Percentiles rank a stretch among this genome's conserved stretches.
These are phyloP conservation scores for Calonectria naviculata DNA, from an alignment of 2,329 filamentous ascomycete genomes.

Conservation along the genomic window DNA sequence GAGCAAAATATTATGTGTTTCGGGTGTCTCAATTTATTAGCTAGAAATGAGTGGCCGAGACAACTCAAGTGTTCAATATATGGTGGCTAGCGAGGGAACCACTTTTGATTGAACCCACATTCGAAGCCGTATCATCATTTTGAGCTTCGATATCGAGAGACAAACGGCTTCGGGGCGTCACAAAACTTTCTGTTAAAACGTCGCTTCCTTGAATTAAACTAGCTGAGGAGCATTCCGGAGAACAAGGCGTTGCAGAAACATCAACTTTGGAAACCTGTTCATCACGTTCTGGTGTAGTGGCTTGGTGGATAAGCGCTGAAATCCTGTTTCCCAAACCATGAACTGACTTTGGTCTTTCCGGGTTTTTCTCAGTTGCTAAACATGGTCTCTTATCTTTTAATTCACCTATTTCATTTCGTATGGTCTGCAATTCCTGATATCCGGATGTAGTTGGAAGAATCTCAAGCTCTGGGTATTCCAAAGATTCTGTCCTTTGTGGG, in stretches of 20 bases:
- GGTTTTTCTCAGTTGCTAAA: not conserved
- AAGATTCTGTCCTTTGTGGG: constrained; percentile 1
- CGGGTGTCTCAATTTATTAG: not conserved
- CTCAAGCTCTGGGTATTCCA: constrained; percentile 40
- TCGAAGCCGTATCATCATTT: not conserved
- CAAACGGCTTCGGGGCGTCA: constrained; percentile 35
- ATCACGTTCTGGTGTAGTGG: constrained; percentile 12
- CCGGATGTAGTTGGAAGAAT: constrained; percentile 35
- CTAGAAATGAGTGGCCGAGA: not conserved
- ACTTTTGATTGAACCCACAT: not conserved
- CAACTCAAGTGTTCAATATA: not conserved
- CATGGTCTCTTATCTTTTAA: constrained; percentile 23
- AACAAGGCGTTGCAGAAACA: constrained; percentile 14
- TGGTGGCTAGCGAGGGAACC: not conserved
- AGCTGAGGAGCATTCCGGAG: constrained; percentile 12
- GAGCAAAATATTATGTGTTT: not conserved
- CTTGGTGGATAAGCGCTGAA: constrained; percentile 32
- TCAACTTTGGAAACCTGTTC: not conserved
- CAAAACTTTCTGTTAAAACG: constrained; percentile 32
- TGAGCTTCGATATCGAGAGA: constrained; percentile 1
- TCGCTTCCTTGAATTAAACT: constrained; percentile 27
- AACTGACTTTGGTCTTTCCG: constrained; percentile 18
- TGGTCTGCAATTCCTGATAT: constrained; percentile 31
- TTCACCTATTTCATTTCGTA: constrained; percentile 32
- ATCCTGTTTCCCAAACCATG: constrained; percentile 32